Evolutionary conservation across 2,329 filamentous ascomycete species (phyloP).

Genomic region (Nannizziopsis arthrosporioides): DNA sequence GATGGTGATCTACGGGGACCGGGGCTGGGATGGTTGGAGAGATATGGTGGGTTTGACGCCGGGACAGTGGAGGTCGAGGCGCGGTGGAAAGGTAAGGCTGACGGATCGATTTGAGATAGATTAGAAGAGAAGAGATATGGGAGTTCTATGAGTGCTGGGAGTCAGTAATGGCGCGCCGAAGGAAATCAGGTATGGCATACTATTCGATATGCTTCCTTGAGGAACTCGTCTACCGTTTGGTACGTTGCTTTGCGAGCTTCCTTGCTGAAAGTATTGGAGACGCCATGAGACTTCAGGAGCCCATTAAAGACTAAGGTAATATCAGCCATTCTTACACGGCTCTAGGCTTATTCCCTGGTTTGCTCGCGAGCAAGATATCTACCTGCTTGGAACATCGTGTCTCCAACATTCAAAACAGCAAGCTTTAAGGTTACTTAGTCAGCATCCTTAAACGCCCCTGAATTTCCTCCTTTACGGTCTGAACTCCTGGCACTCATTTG

Average conservation of each 20-base stretch:
- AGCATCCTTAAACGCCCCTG: neutral
- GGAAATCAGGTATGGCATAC: conserved; percentile 39
- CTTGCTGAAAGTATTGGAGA: conserved; percentile 28
- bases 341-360: no score
- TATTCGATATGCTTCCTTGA: conserved; percentile 89
- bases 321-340: conserved; percentile 28
- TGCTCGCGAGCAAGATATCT: no score
- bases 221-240: conserved; percentile 61
- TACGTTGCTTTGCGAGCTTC: conserved; percentile 17
- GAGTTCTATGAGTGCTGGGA: conserved; percentile 50
- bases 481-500: neutral
- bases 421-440: neutral
- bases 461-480: neutral
- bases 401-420: no score
- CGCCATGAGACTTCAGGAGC: conserved; percentile 26
- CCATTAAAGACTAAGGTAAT: conserved; percentile 29
- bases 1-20: conserved; percentile 42
- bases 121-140: conserved; percentile 68
- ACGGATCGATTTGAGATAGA: conserved; percentile 70
- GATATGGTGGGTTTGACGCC: conserved; percentile 18
- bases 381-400: no score
- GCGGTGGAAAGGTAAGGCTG: conserved; percentile 83
- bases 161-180: neutral
- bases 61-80: conserved; percentile 46
- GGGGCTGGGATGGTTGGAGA: conserved; percentile 29